Percentiles rank a stretch among this genome's conserved stretches.
Evolutionary conservation across 805 yeast genomes (phyloP).

Genomic region (Candida ficus): DNA sequence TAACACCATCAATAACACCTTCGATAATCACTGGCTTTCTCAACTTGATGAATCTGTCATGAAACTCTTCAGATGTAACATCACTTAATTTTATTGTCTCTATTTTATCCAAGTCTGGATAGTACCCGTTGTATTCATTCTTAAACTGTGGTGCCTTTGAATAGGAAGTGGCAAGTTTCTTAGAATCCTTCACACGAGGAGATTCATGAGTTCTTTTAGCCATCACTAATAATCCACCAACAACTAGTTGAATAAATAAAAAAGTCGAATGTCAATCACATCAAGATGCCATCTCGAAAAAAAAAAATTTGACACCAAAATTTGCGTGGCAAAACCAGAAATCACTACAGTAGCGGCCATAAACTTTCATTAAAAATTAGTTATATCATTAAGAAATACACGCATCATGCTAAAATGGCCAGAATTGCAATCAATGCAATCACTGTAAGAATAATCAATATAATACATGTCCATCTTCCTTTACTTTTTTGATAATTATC

Average conservation of each 20-base stretch:
- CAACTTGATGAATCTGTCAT: constrained; percentile 11
- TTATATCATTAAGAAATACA: neutral
- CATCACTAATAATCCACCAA: constrained; percentile 1
- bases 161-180: neutral
- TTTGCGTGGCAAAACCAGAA: neutral
- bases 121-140: constrained; percentile 13
- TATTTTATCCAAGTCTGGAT: constrained; percentile 3
- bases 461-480: constrained; percentile 68
- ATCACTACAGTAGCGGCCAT: neutral
- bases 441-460: constrained; percentile 53
- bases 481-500: constrained; percentile 66
- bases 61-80: constrained; percentile 9
- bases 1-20: constrained; percentile 33
- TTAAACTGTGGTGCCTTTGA: constrained; percentile 3
- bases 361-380: neutral
- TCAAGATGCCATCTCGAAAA: neutral
- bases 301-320: constrained; percentile 7
- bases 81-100: constrained; percentile 4
- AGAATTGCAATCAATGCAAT: constrained; percentile 54
- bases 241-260: neutral
- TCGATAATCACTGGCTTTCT: constrained; percentile 44
- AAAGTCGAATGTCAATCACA: neutral
- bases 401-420: constrained; percentile 31
- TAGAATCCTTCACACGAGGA: neutral
- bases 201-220: constrained; percentile 4